phyloP scores from a whole-genome alignment of 2,329 filamentous ascomycete species.

The Dactylellina parvicollis region DNA sequence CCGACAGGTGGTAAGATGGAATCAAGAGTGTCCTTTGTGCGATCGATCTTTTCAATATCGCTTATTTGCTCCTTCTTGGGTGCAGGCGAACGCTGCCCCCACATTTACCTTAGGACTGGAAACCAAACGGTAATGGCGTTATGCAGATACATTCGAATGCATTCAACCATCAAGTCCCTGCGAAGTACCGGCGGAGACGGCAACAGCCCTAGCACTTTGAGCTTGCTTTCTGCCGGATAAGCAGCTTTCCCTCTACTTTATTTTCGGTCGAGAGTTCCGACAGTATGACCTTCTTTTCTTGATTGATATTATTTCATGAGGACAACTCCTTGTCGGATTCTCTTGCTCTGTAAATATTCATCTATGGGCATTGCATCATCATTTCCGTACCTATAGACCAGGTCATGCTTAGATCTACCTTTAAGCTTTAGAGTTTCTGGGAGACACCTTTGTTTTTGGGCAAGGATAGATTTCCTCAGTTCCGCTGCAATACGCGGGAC shows the following conservation, averaged over 20 bases:
- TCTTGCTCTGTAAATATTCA: too few relatives aligned
- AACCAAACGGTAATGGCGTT: conserved; percentile 54
- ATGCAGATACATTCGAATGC: conserved; percentile 45
- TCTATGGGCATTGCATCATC: conserved; percentile 17
- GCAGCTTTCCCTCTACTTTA: conserved; percentile 25
- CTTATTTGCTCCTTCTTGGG: conserved; percentile 45
- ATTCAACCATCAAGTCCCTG: conserved; percentile 34
- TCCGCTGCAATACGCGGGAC: conserved; percentile 7
- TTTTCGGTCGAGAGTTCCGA: conserved; percentile 52
- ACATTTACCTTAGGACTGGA: conserved; percentile 52
- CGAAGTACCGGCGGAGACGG: conserved; percentile 51
- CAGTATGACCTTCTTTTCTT: too few relatives aligned
- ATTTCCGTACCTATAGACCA: background rate
- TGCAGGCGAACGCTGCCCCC: conserved; percentile 39
- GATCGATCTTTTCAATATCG: conserved; percentile 44
- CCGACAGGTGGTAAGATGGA: background rate
- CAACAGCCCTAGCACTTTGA: conserved; percentile 42
- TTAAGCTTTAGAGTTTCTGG: conserved; percentile 34
- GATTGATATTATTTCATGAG: too few relatives aligned
- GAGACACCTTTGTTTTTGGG: background rate
- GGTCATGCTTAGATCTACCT: background rate
- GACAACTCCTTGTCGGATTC: too few relatives aligned
- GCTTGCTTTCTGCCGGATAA: conserved; percentile 54
- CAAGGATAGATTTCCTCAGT: background rate
- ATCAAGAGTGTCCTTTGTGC: too few relatives aligned